phyloP scores from a whole-genome alignment of 257 asterid genomes.

The Avicennia marina region DNA sequence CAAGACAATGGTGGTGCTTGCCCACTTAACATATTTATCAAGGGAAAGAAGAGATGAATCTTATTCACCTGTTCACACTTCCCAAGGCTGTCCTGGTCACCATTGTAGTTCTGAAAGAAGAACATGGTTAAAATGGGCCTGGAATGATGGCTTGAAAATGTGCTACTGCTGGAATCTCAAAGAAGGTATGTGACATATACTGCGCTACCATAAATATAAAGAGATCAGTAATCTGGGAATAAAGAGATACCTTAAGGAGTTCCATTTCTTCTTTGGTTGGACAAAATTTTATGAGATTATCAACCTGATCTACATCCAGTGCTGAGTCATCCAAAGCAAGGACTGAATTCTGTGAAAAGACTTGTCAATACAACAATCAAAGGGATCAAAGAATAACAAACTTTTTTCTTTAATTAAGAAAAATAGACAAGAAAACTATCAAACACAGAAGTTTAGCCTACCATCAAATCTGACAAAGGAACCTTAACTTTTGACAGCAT shows the following conservation, averaged over 20 bases:
- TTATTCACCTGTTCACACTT: constrained; percentile 75
- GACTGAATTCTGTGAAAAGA: constrained; percentile 49
- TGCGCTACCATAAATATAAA: not conserved
- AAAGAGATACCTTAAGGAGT: constrained; percentile 58
- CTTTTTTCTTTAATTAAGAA: too few relatives aligned
- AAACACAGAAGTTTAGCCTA: constrained; percentile 21
- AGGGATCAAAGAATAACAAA: constrained; percentile 6
- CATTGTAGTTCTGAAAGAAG: constrained; percentile 62
- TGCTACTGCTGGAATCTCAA: not conserved
- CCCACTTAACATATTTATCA: constrained; percentile 6
- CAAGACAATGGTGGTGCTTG: constrained; percentile 5
- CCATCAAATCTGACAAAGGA: constrained; percentile 76
- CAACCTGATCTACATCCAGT: constrained; percentile 82
- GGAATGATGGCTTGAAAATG: constrained; percentile 10
- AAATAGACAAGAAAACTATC: not conserved
- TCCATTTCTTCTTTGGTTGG: constrained; percentile 88
- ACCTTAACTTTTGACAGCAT: constrained; percentile 89
- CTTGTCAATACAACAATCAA: constrained; percentile 1
- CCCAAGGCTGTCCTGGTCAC: constrained; percentile 75
- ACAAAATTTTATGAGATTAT: constrained; percentile 80
- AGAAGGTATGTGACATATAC: not conserved
- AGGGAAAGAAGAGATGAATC: constrained; percentile 7
- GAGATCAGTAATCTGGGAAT: constrained; percentile 1
- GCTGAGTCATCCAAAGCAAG: constrained; percentile 82
- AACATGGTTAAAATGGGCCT: constrained; percentile 11